phyloP scores from a whole-genome alignment of 805 yeast genomes.

The Wickerhamiella qilinensis region DNA sequence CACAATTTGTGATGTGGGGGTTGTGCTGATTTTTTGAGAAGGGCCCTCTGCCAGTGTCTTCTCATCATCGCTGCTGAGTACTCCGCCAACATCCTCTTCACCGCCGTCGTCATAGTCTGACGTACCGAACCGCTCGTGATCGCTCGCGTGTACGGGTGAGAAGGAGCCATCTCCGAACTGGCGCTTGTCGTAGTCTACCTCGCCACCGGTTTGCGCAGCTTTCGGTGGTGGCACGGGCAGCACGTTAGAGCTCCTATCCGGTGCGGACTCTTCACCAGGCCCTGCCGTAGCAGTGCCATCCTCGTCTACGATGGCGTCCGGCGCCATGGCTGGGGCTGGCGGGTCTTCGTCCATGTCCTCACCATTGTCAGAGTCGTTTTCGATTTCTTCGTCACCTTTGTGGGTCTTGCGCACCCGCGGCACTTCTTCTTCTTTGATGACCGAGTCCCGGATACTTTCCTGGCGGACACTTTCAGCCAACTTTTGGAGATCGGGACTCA shows the following conservation, averaged over 20 bases:
- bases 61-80: slow-evolving; percentile 9
- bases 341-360: too few relatives aligned
- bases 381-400: slow-evolving; percentile 71
- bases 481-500: slow-evolving; percentile 56
- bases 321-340: too few relatives aligned
- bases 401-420: slow-evolving; percentile 68
- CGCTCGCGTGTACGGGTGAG: background rate
- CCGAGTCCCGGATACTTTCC: slow-evolving; percentile 51
- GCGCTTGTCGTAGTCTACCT: background rate
- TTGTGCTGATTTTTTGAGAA: too few relatives aligned
- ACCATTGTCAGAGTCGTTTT: slow-evolving; percentile 22
- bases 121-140: background rate
- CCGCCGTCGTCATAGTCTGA: slow-evolving; percentile 17
- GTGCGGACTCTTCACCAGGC: background rate
- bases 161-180: background rate
- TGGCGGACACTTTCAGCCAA: slow-evolving; percentile 57
- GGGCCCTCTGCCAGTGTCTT: background rate
- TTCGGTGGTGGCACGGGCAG: too few relatives aligned
- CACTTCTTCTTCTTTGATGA: slow-evolving; percentile 40
- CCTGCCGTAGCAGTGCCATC: too few relatives aligned
- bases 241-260: background rate
- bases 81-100: slow-evolving; percentile 24
- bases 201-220: background rate
- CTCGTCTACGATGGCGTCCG: too few relatives aligned
- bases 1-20: background rate